These are phyloP conservation scores for Camelina laxa DNA, from an alignment of 345 rosid species.

Conservation along the genomic window DNA sequence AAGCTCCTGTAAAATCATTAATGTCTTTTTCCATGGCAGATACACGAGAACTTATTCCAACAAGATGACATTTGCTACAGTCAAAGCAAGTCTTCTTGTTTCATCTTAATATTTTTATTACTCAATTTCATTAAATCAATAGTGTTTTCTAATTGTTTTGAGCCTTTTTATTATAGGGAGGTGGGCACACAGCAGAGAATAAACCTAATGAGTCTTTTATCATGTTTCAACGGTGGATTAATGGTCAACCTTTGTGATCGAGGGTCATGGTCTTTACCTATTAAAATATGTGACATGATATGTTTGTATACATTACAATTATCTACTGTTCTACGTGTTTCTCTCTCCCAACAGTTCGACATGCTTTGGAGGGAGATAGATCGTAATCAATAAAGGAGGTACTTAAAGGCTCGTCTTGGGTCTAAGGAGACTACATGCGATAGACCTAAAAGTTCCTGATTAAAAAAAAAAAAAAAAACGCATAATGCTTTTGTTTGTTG, in stretches of 20 bases:
- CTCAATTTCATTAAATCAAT: neutral
- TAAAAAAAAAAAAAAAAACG: too few relatives aligned
- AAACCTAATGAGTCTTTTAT: slow-evolving; percentile 22
- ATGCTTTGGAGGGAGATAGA: too few relatives aligned
- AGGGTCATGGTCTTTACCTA: neutral
- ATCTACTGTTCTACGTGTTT: too few relatives aligned
- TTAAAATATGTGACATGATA: too few relatives aligned
- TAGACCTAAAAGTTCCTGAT: too few relatives aligned
- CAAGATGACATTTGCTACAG: slow-evolving; percentile 55
- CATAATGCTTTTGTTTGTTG: too few relatives aligned
- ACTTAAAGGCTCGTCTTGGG: too few relatives aligned
- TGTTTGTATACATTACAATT: too few relatives aligned
- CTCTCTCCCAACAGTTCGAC: too few relatives aligned
- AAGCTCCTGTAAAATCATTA: neutral
- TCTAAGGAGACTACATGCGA: too few relatives aligned
- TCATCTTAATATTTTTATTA: neutral
- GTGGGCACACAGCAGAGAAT: slow-evolving; percentile 34
- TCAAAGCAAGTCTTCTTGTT: slow-evolving; percentile 50
- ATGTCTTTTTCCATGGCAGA: slow-evolving; percentile 12
- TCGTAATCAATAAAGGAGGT: too few relatives aligned
- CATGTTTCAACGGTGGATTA: slow-evolving; percentile 39
- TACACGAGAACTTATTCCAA: slow-evolving; percentile 51
- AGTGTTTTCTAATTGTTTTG: neutral
- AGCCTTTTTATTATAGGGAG: slow-evolving; percentile 7
- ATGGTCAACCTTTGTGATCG: slow-evolving; percentile 20